A percentile compares a stretch with the other conserved stretches of the same genome.
Evolutionary conservation across 2,329 filamentous ascomycete genomes (phyloP).

Genomic region (Didymosphaeria variabile): DNA sequence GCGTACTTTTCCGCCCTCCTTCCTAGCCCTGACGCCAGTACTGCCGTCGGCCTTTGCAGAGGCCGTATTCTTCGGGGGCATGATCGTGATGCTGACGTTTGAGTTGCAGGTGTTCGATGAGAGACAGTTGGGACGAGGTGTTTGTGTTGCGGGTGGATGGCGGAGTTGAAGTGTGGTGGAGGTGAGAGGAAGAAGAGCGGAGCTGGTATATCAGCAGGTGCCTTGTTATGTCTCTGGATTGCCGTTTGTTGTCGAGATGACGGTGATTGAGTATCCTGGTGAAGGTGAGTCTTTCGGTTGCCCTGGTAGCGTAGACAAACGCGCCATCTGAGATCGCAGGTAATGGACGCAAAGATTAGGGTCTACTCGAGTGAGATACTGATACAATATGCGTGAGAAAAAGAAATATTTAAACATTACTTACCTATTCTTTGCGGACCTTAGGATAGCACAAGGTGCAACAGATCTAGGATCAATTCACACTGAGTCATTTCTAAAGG

Average conservation of each 20-base stretch:
- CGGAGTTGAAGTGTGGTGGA: background rate
- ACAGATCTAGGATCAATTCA: background rate
- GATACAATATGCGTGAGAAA: background rate
- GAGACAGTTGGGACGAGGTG: too few species aligned
- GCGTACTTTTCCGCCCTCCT: too few species aligned
- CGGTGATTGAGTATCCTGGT: background rate
- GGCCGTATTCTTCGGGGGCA: too few species aligned
- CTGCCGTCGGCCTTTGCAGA: too few species aligned
- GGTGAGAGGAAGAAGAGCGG: background rate
- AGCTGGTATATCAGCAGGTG: too few species aligned
- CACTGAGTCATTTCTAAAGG: background rate
- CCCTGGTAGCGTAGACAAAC: background rate
- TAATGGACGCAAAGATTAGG: background rate
- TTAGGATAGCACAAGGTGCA: background rate
- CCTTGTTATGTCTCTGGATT: background rate
- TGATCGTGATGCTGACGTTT: too few species aligned
- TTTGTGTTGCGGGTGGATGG: background rate
- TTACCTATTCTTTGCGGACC: background rate
- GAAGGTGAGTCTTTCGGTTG: constrained; percentile 1
- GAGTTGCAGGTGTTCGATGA: too few species aligned
- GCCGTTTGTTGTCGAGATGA: background rate
- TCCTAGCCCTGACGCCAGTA: too few species aligned
- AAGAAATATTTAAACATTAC: background rate
- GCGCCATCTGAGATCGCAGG: background rate
- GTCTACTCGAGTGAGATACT: background rate